phyloP scores from a whole-genome alignment of 2,329 filamentous ascomycete species.

The Coniella vitis region DNA sequence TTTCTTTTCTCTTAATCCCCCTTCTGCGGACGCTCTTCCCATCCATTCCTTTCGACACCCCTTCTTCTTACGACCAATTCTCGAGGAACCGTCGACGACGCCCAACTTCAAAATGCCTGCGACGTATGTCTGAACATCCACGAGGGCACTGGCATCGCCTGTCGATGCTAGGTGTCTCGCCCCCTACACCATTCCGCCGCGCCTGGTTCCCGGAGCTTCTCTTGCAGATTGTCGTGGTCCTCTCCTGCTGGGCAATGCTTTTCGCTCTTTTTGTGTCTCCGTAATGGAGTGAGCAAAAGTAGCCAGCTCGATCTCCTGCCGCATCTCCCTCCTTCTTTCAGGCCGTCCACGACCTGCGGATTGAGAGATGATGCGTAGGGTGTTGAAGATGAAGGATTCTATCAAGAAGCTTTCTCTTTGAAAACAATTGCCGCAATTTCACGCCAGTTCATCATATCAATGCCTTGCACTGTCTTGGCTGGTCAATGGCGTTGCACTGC shows the following conservation, averaged over 20 bases:
- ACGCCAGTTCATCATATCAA: slow-evolving; percentile 20
- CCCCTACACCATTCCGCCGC: slow-evolving; percentile 21
- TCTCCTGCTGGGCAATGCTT: slow-evolving; percentile 60
- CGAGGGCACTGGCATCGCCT: slow-evolving; percentile 10
- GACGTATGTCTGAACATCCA: slow-evolving; percentile 22
- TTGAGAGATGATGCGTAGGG: slow-evolving; percentile 59
- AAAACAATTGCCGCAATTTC: slow-evolving; percentile 61
- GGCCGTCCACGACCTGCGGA: slow-evolving; percentile 40
- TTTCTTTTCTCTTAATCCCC: neutral
- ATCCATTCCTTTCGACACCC: slow-evolving; percentile 19
- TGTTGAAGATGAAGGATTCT: slow-evolving; percentile 68
- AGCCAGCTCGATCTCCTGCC: slow-evolving; percentile 74
- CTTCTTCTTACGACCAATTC: neutral
- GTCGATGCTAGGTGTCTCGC: slow-evolving; percentile 5
- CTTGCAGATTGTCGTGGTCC: slow-evolving; percentile 74
- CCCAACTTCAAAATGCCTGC: slow-evolving; percentile 24
- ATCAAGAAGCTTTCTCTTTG: slow-evolving; percentile 55
- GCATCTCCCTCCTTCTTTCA: slow-evolving; percentile 50
- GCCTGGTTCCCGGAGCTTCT: slow-evolving; percentile 42
- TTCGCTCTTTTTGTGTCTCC: slow-evolving; percentile 20
- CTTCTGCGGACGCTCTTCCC: slow-evolving; percentile 19
- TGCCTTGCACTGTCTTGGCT: neutral
- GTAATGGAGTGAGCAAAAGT: slow-evolving; percentile 30
- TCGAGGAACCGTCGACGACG: slow-evolving; percentile 21
- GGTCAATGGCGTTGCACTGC: slow-evolving; percentile 20